Evolutionary conservation across 345 rosid species (phyloP).

Genomic region (Jatropha curcas): DNA sequence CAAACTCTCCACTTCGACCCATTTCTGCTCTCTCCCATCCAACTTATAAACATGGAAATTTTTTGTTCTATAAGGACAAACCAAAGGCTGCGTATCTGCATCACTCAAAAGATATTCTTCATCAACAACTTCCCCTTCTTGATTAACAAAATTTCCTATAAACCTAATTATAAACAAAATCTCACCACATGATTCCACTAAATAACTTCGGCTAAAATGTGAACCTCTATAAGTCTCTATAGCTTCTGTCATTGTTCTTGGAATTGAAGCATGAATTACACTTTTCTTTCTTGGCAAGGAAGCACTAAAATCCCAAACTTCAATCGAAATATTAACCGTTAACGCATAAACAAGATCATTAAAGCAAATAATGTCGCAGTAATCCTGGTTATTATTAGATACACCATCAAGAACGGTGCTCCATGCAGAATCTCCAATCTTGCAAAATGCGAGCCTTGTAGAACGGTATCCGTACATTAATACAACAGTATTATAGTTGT

Average conservation of each 20-base stretch:
- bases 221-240: background rate
- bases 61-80: slow-evolving; percentile 20
- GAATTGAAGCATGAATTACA: background rate
- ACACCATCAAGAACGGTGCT: background rate
- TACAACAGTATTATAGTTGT: background rate
- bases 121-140: background rate
- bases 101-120: slow-evolving; percentile 19
- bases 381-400: too few species aligned
- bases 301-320: background rate
- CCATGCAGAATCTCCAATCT: background rate
- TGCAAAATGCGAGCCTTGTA: background rate
- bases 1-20: slow-evolving; percentile 11
- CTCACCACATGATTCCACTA: slow-evolving; percentile 20
- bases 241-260: background rate
- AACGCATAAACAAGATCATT: background rate
- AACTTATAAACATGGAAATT: slow-evolving; percentile 14
- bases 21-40: slow-evolving; percentile 6
- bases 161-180: slow-evolving; percentile 21
- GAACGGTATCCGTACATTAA: background rate
- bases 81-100: slow-evolving; percentile 19
- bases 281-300: background rate
- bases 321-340: background rate
- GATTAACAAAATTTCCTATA: slow-evolving; percentile 19
- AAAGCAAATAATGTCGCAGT: background rate
- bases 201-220: background rate